Evolutionary conservation across 495 filamentous ascomycete genomes (phyloP).

Genomic region (Cudoniella acicularis): DNA sequence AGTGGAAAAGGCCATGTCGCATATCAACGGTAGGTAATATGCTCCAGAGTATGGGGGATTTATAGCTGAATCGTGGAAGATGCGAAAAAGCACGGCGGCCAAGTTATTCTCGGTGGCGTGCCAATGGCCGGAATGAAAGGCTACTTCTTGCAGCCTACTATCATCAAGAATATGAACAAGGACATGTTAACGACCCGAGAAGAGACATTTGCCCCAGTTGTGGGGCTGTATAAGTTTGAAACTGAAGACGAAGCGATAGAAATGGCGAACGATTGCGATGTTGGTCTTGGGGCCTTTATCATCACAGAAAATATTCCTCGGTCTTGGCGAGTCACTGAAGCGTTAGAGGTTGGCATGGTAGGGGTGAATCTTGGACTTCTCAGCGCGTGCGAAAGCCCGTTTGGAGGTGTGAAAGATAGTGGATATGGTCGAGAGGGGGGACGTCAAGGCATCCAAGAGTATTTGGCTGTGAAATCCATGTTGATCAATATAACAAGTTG

Average conservation of each 20-base stretch:
- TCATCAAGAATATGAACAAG: slow-evolving; percentile 68
- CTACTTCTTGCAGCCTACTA: slow-evolving; percentile 77
- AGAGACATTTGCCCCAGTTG: slow-evolving; percentile 85
- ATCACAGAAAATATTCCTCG: slow-evolving; percentile 66
- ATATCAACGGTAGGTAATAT: slow-evolving; percentile 60
- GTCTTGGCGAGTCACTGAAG: slow-evolving; percentile 71
- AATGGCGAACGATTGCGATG: slow-evolving; percentile 68
- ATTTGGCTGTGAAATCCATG: slow-evolving; percentile 19
- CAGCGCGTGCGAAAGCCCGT: slow-evolving; percentile 23
- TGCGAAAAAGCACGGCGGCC: slow-evolving; percentile 67
- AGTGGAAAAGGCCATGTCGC: slow-evolving; percentile 66
- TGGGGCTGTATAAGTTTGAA: slow-evolving; percentile 72
- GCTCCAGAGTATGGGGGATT: slow-evolving; percentile 58
- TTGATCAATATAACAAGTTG: slow-evolving; percentile 13
- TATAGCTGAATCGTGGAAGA: slow-evolving; percentile 59
- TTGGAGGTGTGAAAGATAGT: slow-evolving; percentile 32
- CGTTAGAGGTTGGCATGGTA: slow-evolving; percentile 81
- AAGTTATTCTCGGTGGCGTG: slow-evolving; percentile 65
- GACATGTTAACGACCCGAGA: slow-evolving; percentile 74
- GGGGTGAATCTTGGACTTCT: slow-evolving; percentile 67
- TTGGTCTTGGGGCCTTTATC: slow-evolving; percentile 81
- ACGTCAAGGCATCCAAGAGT: slow-evolving; percentile 23
- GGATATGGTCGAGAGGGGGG: slow-evolving; percentile 29
- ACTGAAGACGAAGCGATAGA: slow-evolving; percentile 80
- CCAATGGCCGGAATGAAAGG: slow-evolving; percentile 55